Percentiles rank a stretch among this genome's conserved stretches.
phyloP scores from a whole-genome alignment of 2,329 filamentous ascomycete species.

The Kalaharituber pfeilii region DNA sequence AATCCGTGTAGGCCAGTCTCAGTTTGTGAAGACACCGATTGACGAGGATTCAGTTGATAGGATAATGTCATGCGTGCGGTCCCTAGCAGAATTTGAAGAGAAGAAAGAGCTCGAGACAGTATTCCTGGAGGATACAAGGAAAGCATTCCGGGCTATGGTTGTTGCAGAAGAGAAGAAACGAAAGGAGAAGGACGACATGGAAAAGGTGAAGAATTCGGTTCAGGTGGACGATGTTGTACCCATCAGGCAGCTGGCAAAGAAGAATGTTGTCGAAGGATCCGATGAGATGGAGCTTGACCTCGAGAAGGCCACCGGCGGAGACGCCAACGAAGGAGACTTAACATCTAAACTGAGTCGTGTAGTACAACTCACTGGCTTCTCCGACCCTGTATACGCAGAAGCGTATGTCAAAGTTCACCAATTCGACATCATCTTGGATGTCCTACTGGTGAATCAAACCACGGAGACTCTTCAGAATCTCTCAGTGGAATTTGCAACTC shows the following conservation, averaged over 20 bases:
- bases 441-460: constrained; percentile 92
- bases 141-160: constrained; percentile 93
- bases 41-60: constrained; percentile 97
- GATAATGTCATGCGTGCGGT: constrained; percentile 93
- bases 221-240: constrained; percentile 90
- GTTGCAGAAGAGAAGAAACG: constrained; percentile 96
- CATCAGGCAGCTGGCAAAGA: constrained; percentile 85
- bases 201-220: constrained; percentile 83
- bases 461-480: constrained; percentile 92
- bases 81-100: constrained; percentile 72
- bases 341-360: constrained; percentile 89
- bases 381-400: constrained; percentile 95
- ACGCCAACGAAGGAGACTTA: constrained; percentile 65
- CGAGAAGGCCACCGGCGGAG: constrained; percentile 84
- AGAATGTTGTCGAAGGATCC: constrained; percentile 61
- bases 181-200: constrained; percentile 77
- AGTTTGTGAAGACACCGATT: constrained; percentile 92
- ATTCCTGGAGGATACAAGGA: constrained; percentile 85
- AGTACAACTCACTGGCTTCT: constrained; percentile 94
- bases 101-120: constrained; percentile 82
- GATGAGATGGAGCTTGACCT: constrained; percentile 82
- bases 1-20: constrained; percentile 92
- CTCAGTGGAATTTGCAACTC: constrained; percentile 93
- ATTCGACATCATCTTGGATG: constrained; percentile 94
- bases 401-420: constrained; percentile 98